Evolutionary conservation across 352 stramenopile genomes (phyloP).

Genomic region (Globisporangium sylvaticum): DNA sequence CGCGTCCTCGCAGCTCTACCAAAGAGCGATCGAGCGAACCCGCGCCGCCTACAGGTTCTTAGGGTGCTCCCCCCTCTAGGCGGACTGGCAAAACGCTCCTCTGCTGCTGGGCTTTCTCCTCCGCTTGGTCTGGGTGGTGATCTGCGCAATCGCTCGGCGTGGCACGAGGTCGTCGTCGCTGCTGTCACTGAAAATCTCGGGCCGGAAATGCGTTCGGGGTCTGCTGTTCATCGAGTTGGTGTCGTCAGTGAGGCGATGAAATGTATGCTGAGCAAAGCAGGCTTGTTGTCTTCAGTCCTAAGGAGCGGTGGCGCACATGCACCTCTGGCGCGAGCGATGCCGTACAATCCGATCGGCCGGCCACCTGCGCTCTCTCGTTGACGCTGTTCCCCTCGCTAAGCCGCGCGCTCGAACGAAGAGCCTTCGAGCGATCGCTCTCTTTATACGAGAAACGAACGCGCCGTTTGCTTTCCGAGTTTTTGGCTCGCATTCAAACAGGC

Average conservation of each 20-base stretch:
- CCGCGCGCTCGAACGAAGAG: neutral
- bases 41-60: neutral
- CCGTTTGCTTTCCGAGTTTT: neutral
- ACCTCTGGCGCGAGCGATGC: neutral
- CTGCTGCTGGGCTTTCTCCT: neutral
- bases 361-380: neutral
- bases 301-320: neutral
- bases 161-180: neutral
- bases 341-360: neutral
- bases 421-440: neutral
- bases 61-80: neutral
- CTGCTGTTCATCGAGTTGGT: neutral
- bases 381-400: neutral
- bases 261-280: neutral
- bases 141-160: neutral
- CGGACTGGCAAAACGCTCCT: neutral
- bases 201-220: neutral
- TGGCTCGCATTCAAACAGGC: neutral
- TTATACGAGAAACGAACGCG: neutral
- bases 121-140: neutral
- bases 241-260: neutral
- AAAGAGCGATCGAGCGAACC: neutral
- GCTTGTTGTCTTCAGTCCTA: neutral
- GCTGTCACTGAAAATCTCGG: neutral
- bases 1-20: neutral